Conservation (phyloP, 1,284 basidiomycete genomes). For the Tilletia horrida region DNA sequence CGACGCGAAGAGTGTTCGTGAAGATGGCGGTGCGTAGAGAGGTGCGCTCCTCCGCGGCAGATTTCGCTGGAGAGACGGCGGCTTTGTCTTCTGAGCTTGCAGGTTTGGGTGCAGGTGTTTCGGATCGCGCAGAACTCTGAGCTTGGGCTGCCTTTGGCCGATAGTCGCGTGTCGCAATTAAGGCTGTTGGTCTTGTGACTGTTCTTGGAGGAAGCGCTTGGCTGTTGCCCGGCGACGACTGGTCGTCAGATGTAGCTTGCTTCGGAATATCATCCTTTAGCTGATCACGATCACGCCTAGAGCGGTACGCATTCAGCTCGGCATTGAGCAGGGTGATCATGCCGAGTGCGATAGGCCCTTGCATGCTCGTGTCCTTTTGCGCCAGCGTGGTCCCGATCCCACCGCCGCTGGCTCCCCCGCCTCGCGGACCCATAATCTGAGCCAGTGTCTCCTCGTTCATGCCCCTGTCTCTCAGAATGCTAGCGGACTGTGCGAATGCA, state of each 20-base stretch:
- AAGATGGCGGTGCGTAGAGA: conserved; percentile 59
- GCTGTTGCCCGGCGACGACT: too few relatives aligned
- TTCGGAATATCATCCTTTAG: not conserved
- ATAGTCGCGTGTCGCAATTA: not conserved
- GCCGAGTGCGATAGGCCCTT: conserved; percentile 45
- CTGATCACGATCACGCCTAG: conserved; percentile 22
- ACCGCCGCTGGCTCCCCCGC: conserved; percentile 15
- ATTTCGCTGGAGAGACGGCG: not conserved
- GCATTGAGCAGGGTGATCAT: conserved; percentile 46
- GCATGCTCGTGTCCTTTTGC: conserved; percentile 43
- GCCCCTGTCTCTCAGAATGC: conserved; percentile 44
- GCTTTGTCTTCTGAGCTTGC: not conserved
- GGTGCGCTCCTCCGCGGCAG: not conserved
- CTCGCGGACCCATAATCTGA: conserved; percentile 36
- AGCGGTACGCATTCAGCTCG: conserved; percentile 30
- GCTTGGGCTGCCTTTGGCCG: not conserved
- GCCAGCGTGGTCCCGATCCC: conserved; percentile 39
- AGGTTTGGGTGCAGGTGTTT: too few relatives aligned
- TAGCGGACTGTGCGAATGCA: conserved; percentile 36
- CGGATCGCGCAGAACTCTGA: too few relatives aligned
- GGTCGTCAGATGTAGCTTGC: not conserved
- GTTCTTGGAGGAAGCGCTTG: not conserved
- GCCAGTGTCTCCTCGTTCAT: conserved; percentile 36
- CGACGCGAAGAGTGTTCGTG: conserved; percentile 64
- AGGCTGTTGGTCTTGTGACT: not conserved